Base-by-base conservation (phyloP, 352 stramenopile genomes). In the Globisporangium spiculum region DNA sequence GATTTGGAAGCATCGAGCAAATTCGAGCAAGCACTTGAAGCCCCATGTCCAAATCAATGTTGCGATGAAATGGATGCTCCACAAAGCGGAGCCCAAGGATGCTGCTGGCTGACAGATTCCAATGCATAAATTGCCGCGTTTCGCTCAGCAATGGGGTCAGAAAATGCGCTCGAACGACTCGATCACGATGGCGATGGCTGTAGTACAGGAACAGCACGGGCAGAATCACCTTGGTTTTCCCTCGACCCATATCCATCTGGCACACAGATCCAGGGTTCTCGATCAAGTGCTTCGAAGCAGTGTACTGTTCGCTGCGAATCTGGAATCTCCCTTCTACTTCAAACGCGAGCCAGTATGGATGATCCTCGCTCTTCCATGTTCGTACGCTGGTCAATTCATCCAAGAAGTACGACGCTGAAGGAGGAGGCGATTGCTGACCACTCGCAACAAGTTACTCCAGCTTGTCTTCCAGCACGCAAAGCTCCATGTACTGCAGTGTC, bases 181-280 rank as follows among this genome's bases (percentile, higher is more conserved):
- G 9, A 93, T 60, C 48, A 4, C 67, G 4, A 7, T 50, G 24
- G 41, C 44, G 72, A 4, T 74, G 73, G 20, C 61, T 76, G 38
- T 74, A 95, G 67, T 94, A 74, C 6, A 97, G 75, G 18, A 96
- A 88, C 1, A 97, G 71, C 88, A 97, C 96, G 0, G 91, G 91
- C 10, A 97, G 59, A 62, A 97, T 95, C 34, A 97, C 91, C 4
- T 80, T 69, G n/a, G 88, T 96, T 75, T 96, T 96, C n/a, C 90
- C 90, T 27, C 86, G 72, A 0, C 89, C 91, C 88, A 96, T 96
- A 65, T 96, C 96, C 6, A 97, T 76, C 64, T 97, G 88, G 14
- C 85, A 90, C 12, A 96, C 81, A 3, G 83, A 76, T 32, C 84
- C 79, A 14, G 79, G 79, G 14, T 83, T 72, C 9, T 89, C 53